Evolutionary conservation across 352 stramenopile species (phyloP).

Genomic region (Blastocystis sp.): DNA sequence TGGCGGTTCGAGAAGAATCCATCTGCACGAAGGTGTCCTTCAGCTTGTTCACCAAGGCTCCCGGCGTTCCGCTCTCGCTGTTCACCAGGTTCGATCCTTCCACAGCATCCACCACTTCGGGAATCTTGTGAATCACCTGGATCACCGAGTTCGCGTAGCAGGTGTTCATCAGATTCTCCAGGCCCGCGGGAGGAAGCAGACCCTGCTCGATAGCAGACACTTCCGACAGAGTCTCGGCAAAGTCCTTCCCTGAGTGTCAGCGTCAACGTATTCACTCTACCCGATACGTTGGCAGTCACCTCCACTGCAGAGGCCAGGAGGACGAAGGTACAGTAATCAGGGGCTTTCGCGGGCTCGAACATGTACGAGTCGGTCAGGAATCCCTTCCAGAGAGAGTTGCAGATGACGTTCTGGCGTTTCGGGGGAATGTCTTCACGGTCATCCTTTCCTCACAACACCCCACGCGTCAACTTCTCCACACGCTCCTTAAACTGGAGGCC

Average conservation of each 20-base stretch:
- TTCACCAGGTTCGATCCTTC: background rate
- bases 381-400: slow-evolving; percentile 41
- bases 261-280: background rate
- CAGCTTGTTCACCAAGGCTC: slow-evolving; percentile 12
- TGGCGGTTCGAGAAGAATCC: background rate
- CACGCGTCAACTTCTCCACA: slow-evolving; percentile 45
- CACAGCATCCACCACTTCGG: slow-evolving; percentile 47
- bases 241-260: background rate
- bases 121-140: slow-evolving; percentile 56
- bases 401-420: slow-evolving; percentile 33
- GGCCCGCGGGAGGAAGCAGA: slow-evolving; percentile 13
- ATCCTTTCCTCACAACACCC: background rate
- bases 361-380: slow-evolving; percentile 31
- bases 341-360: background rate
- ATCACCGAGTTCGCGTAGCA: slow-evolving; percentile 55
- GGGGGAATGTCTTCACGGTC: background rate
- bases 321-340: slow-evolving; percentile 28
- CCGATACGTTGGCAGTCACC: slow-evolving; percentile 3
- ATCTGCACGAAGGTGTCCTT: slow-evolving; percentile 25
- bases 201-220: background rate
- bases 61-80: slow-evolving; percentile 1
- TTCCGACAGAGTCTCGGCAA: background rate
- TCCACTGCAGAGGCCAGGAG: background rate
- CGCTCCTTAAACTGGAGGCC: slow-evolving; percentile 35
- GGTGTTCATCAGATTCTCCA: slow-evolving; percentile 53